Conservation (phyloP, 2,329 filamentous ascomycete genomes). For the Epicoccum sorghinum region DNA sequence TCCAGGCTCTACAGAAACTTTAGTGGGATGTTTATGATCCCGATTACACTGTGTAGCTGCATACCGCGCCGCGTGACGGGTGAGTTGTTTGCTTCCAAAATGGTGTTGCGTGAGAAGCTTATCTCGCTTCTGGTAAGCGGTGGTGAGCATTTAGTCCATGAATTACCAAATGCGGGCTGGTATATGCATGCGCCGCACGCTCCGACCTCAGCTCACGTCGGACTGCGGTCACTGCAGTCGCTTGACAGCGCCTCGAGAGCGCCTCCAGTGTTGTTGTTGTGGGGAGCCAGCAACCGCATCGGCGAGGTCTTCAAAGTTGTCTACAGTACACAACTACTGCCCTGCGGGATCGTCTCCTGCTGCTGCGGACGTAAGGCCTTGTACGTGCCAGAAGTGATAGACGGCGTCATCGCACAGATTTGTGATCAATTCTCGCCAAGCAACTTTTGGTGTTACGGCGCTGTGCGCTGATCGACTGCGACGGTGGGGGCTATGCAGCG, state of each 20-base stretch:
- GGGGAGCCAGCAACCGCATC: background rate
- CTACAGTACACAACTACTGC: background rate
- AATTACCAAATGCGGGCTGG: slow-evolving; percentile 20
- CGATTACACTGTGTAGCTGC: slow-evolving; percentile 14
- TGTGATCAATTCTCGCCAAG: background rate
- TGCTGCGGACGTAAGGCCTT: background rate
- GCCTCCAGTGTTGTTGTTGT: slow-evolving; percentile 3
- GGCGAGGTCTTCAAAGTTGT: background rate
- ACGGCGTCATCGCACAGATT: background rate
- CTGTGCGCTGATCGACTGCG: background rate
- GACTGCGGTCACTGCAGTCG: slow-evolving; percentile 18
- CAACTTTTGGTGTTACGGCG: background rate
- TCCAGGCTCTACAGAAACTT: slow-evolving; percentile 13
- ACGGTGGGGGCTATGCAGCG: background rate
- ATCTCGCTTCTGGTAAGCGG: slow-evolving; percentile 17
- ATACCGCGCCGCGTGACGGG: slow-evolving; percentile 12
- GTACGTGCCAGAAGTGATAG: too few species aligned
- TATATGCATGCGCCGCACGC: slow-evolving; percentile 22
- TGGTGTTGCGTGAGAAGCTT: slow-evolving; percentile 29
- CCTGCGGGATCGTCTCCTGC: background rate
- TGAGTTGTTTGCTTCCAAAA: slow-evolving; percentile 21
- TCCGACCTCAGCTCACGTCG: slow-evolving; percentile 14
- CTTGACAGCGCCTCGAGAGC: slow-evolving; percentile 14
- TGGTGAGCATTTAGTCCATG: slow-evolving; percentile 4
- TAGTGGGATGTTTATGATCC: slow-evolving; percentile 4